Conservation (phyloP, 2,329 filamentous ascomycete species). For the Cryphonectria parasitica region DNA sequence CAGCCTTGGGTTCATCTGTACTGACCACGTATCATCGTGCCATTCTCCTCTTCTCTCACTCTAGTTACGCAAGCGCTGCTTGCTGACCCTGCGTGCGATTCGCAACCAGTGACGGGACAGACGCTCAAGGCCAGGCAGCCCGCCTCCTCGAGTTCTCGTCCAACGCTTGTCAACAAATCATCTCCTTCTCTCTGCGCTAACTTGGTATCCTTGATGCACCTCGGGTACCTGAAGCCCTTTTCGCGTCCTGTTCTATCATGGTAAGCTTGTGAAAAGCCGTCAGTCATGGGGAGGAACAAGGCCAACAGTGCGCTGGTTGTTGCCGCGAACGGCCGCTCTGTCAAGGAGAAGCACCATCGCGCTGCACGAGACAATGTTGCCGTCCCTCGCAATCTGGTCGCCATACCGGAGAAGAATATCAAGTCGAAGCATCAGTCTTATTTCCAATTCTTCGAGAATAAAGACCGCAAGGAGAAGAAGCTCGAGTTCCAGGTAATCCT, state of each 20-base stretch:
- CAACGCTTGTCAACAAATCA: constrained; percentile 15
- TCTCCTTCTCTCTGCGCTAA: constrained; percentile 19
- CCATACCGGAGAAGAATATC: constrained; percentile 35
- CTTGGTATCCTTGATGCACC: constrained; percentile 12
- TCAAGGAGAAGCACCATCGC: constrained; percentile 40
- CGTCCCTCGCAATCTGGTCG: constrained; percentile 36
- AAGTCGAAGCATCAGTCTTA: constrained; percentile 64
- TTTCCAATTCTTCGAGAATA: constrained; percentile 67
- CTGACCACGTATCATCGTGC: constrained; percentile 10
- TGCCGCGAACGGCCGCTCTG: constrained; percentile 34
- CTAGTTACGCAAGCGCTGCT: constrained; percentile 24
- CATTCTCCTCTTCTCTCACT: constrained; percentile 36
- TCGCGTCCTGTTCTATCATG: constrained; percentile 97
- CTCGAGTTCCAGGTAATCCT: constrained; percentile 61
- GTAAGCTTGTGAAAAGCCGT: constrained; percentile 49
- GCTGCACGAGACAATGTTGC: constrained; percentile 35
- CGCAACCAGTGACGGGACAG: constrained; percentile 13
- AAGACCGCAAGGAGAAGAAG: constrained; percentile 63
- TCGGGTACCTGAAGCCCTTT: constrained; percentile 52
- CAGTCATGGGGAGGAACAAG: constrained; percentile 33
- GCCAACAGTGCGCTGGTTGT: constrained; percentile 29
- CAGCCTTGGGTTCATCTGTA: constrained; percentile 13
- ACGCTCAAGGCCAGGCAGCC: not conserved
- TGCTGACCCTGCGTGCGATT: constrained; percentile 17
- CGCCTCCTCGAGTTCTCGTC: constrained; percentile 15